Conservation (phyloP, 176 grass and related monocot species). For the Triticum urartu region DNA sequence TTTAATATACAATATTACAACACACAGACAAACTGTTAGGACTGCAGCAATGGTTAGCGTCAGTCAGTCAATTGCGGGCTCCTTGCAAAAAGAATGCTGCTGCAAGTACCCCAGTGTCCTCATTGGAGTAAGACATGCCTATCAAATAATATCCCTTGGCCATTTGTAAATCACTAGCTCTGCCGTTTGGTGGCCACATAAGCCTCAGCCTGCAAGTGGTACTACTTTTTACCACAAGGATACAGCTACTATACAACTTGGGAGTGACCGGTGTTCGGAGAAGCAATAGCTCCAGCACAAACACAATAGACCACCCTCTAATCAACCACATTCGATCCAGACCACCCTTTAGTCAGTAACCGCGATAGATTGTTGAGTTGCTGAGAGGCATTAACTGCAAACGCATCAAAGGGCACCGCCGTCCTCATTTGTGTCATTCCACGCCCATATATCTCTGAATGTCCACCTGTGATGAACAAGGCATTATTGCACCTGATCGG, state of each 20-base stretch:
- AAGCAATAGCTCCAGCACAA: not conserved
- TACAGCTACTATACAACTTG: constrained; percentile 39
- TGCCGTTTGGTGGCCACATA: not conserved
- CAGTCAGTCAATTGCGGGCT: constrained; percentile 26
- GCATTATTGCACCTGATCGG: constrained; percentile 25
- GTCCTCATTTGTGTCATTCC: constrained; percentile 23
- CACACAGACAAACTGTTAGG: not conserved
- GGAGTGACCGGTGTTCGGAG: not conserved
- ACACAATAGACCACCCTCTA: constrained; percentile 1
- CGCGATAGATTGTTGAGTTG: not conserved
- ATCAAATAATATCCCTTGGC: not conserved
- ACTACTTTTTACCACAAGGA: constrained; percentile 7
- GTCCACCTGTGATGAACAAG: constrained; percentile 14
- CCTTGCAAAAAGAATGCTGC: constrained; percentile 11
- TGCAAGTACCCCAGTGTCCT: not conserved
- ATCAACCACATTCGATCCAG: not conserved
- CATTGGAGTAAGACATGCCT: not conserved
- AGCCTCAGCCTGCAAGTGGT: constrained; percentile 28
- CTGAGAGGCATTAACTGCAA: constrained; percentile 8
- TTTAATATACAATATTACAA: constrained; percentile 33
- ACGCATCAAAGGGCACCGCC: not conserved
- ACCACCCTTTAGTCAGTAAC: constrained; percentile 13
- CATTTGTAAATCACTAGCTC: constrained; percentile 11
- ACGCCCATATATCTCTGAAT: not conserved
- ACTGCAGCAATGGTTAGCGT: constrained; percentile 29